These are phyloP conservation scores for Debaryomyces psychrophilus DNA, from an alignment of 1,139 yeast genomes.

Conservation along the genomic window DNA sequence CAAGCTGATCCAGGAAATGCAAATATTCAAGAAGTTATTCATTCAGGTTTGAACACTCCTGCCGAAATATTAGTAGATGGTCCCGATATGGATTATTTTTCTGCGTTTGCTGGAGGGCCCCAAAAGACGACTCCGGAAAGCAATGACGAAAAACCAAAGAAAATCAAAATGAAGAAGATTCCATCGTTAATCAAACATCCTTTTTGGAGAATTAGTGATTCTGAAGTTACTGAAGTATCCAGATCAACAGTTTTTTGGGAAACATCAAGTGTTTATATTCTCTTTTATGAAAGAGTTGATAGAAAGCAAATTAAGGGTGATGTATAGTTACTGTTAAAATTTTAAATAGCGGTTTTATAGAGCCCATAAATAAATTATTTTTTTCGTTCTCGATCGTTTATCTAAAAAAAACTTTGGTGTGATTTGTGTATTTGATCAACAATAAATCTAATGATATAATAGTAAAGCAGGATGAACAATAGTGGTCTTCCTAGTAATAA, in stretches of 20 bases:
- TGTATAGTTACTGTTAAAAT: neutral
- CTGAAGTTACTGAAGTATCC: conserved; percentile 66
- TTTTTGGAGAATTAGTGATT: conserved; percentile 88
- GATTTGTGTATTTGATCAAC: neutral
- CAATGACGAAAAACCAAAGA: conserved; percentile 14
- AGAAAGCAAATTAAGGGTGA: conserved; percentile 21
- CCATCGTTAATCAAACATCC: conserved; percentile 60
- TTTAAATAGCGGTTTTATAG: conserved; percentile 1
- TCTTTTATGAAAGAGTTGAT: conserved; percentile 71
- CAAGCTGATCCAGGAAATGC: conserved; percentile 44
- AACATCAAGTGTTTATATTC: conserved; percentile 75
- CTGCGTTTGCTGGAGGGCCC: conserved; percentile 2
- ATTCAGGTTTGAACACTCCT: conserved; percentile 48
- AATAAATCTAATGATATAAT: neutral
- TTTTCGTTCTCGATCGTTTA: neutral
- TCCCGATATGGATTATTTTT: conserved; percentile 29
- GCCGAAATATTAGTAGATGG: conserved; percentile 46
- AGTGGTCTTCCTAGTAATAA: neutral
- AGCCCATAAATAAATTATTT: neutral
- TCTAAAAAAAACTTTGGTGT: neutral
- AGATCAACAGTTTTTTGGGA: conserved; percentile 64
- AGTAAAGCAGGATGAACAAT: neutral
- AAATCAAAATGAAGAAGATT: conserved; percentile 52
- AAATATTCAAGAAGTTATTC: conserved; percentile 43
- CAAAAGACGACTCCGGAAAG: conserved; percentile 12